Percentiles rank a stretch among this genome's conserved stretches.
These are phyloP conservation scores for Hymenoscyphus fraxineus DNA, from an alignment of 2,329 filamentous ascomycete genomes.

Conservation along the genomic window DNA sequence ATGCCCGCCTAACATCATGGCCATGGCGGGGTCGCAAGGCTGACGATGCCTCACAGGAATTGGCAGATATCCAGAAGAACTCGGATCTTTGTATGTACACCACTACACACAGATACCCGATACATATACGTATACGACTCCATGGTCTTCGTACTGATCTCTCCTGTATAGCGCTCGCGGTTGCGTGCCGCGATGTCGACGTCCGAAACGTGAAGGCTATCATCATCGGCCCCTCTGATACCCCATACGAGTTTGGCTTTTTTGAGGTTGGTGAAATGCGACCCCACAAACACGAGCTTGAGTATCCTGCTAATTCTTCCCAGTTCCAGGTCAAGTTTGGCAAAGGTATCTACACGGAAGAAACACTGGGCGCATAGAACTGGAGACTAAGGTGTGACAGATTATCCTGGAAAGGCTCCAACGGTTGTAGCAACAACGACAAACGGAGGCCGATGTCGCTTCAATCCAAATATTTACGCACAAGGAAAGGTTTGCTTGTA, in stretches of 20 bases:
- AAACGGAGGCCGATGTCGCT: conserved; percentile 81
- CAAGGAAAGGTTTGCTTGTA: conserved; percentile 88
- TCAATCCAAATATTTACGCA: conserved; percentile 96
- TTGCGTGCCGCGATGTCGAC: conserved; percentile 82
- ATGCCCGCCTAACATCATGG: conserved; percentile 8
- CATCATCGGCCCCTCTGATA: conserved; percentile 89
- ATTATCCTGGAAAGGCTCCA: conserved; percentile 73
- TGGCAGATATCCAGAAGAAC: conserved; percentile 78
- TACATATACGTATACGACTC: neutral
- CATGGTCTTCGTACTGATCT: conserved; percentile 14
- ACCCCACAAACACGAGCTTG: neutral
- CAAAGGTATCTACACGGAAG: conserved; percentile 52
- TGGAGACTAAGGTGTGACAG: conserved; percentile 41
- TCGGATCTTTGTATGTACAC: conserved; percentile 71
- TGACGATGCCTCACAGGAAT: conserved; percentile 57
- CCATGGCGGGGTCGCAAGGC: conserved; percentile 33
- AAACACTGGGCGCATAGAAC: neutral
- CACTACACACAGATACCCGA: neutral
- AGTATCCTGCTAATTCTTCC: conserved; percentile 29
- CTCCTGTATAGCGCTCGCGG: conserved; percentile 64
- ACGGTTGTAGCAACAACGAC: conserved; percentile 71
- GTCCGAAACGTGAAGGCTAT: conserved; percentile 83
- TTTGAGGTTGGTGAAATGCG: conserved; percentile 66
- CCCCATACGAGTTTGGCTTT: conserved; percentile 95
- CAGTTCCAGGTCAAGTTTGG: conserved; percentile 76